These are phyloP conservation scores for Nicotiana tabacum DNA, from an alignment of 257 asterid genomes.

Conservation along the genomic window DNA sequence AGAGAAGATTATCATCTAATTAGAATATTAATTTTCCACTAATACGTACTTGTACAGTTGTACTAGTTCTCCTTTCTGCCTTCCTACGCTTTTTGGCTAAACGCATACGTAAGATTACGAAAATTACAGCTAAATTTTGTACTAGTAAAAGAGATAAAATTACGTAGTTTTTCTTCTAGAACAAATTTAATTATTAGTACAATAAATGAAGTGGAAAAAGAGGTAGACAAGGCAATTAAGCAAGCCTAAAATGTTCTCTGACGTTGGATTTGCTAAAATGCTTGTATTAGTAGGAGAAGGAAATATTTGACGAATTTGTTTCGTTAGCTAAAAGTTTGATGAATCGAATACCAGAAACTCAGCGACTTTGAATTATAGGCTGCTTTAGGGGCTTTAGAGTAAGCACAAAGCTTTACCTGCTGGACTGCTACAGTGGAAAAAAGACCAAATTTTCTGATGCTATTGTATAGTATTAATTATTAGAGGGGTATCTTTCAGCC, in stretches of 20 bases:
- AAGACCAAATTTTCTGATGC: background rate
- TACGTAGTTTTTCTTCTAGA: background rate
- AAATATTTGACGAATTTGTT: slow-evolving; percentile 40
- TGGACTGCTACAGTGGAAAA: background rate
- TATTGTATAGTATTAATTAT: too few species aligned
- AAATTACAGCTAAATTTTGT: background rate
- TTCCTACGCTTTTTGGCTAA: too few species aligned
- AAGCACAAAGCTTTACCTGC: background rate
- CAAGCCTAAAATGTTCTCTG: slow-evolving; percentile 10
- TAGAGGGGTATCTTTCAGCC: background rate
- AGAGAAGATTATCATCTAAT: slow-evolving; percentile 7
- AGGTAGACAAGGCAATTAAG: slow-evolving; percentile 25
- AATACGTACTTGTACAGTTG: background rate
- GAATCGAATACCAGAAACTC: slow-evolving; percentile 42
- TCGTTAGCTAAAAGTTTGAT: slow-evolving; percentile 43
- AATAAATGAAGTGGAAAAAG: background rate
- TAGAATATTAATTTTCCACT: background rate
- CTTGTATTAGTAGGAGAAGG: background rate
- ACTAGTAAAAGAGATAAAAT: background rate
- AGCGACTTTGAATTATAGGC: slow-evolving; percentile 32
- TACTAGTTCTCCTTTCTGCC: background rate
- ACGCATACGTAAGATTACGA: background rate
- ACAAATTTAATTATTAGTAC: background rate
- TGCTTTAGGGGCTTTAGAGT: background rate
- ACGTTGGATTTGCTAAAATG: slow-evolving; percentile 2